Percentiles rank a stretch among this genome's conserved stretches.
phyloP scores from a whole-genome alignment of 768 basidiomycete genomes.

The Kondoa subrosea region DNA sequence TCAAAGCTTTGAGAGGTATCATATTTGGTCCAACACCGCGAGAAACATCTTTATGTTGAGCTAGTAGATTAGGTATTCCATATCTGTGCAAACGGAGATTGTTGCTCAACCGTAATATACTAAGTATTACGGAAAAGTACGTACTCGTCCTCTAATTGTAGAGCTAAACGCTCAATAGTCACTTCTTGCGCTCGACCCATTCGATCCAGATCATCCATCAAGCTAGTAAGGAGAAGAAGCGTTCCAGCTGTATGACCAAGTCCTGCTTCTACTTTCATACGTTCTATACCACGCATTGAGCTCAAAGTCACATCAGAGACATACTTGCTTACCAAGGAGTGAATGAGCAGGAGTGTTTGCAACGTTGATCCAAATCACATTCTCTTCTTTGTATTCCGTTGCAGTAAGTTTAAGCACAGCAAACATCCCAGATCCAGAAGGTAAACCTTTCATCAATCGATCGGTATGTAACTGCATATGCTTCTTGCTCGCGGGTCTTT shows the following conservation, averaged over 20 bases:
- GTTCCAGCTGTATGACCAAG: neutral
- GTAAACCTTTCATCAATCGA: neutral
- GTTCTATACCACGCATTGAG: neutral
- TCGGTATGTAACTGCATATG: neutral
- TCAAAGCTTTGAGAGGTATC: neutral
- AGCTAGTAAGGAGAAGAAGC: neutral
- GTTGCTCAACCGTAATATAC: no score
- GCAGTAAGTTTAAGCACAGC: neutral
- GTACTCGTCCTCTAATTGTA: neutral
- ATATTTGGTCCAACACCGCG: neutral
- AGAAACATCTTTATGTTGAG: neutral
- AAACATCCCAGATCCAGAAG: neutral
- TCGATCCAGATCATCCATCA: neutral
- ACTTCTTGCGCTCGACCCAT: neutral
- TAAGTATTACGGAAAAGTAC: no score
- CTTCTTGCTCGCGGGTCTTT: neutral
- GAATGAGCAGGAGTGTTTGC: neutral
- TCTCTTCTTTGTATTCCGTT: neutral
- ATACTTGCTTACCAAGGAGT: neutral
- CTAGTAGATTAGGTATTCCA: neutral
- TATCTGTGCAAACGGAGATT: neutral
- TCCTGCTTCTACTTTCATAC: neutral
- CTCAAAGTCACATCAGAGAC: neutral
- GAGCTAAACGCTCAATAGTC: neutral
- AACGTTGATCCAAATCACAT: neutral